These are phyloP conservation scores for Tagetes patula DNA, from an alignment of 129 eudicot genomes.

Conservation along the genomic window DNA sequence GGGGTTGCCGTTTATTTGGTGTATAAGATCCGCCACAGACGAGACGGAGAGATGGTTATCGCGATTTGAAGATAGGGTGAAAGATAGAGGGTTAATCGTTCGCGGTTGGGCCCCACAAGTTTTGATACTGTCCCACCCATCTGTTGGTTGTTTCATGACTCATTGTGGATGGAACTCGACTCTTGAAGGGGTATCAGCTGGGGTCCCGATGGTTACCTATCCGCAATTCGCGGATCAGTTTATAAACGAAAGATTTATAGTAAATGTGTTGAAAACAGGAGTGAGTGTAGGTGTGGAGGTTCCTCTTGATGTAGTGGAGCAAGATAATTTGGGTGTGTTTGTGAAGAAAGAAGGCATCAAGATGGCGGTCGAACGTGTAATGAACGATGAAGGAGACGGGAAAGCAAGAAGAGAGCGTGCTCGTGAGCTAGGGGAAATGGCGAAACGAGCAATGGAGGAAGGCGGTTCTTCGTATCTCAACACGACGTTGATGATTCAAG, in stretches of 20 bases:
- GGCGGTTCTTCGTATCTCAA: slow-evolving; percentile 34
- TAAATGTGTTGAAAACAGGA: slow-evolving; percentile 46
- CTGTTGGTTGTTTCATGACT: slow-evolving; percentile 64
- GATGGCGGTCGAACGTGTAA: slow-evolving; percentile 31
- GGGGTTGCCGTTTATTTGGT: slow-evolving; percentile 43
- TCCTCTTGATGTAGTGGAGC: slow-evolving; percentile 19
- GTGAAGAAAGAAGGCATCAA: slow-evolving; percentile 42
- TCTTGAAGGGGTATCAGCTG: slow-evolving; percentile 54
- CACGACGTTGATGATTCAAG: slow-evolving; percentile 26
- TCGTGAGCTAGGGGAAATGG: slow-evolving; percentile 43
- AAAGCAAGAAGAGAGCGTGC: slow-evolving; percentile 41
- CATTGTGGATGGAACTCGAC: slow-evolving; percentile 90
- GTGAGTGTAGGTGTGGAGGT: slow-evolving; percentile 38
- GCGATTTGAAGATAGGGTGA: slow-evolving; percentile 44
- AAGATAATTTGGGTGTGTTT: slow-evolving; percentile 37
- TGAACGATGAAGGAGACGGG: slow-evolving; percentile 41
- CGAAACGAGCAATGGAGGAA: slow-evolving; percentile 20
- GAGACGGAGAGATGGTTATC: slow-evolving; percentile 47
- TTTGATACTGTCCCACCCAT: slow-evolving; percentile 47
- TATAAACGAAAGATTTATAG: slow-evolving; percentile 47
- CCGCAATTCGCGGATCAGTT: slow-evolving; percentile 61
- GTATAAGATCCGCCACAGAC: slow-evolving; percentile 30
- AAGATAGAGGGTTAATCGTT: slow-evolving; percentile 52
- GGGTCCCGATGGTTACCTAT: slow-evolving; percentile 71
- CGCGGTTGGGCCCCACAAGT: slow-evolving; percentile 84